phyloP scores from a whole-genome alignment of 2,329 filamentous ascomycete species.

The Aspergillus clavatus region DNA sequence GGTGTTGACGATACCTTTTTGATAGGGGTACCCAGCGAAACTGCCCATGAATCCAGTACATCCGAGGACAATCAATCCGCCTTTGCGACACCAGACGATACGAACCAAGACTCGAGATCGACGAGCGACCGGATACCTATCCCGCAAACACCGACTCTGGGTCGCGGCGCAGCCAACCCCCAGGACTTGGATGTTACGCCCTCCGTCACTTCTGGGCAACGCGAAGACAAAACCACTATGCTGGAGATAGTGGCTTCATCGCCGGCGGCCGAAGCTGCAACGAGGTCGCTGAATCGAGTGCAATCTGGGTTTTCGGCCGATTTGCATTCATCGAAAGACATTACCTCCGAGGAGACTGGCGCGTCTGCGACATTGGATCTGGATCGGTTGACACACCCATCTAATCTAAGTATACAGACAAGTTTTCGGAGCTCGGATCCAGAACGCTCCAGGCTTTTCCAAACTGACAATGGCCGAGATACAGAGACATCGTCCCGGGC shows the following conservation, averaged over 20 bases:
- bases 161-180: conserved; percentile 12
- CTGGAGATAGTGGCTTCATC: conserved; percentile 43
- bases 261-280: conserved; percentile 41
- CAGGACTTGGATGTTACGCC: conserved; percentile 19
- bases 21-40: conserved; percentile 33
- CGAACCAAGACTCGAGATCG: conserved; percentile 15
- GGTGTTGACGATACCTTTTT: conserved; percentile 43
- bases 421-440: conserved; percentile 27
- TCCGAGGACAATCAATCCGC: conserved; percentile 23
- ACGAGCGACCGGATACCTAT: conserved; percentile 15
- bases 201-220: conserved; percentile 14
- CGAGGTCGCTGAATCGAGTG: conserved; percentile 37
- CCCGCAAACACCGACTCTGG: conserved; percentile 16
- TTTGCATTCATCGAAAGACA: conserved; percentile 15
- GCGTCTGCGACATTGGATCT: conserved; percentile 18
- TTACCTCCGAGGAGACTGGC: conserved; percentile 20
- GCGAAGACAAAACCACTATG: conserved; percentile 32
- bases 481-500: conserved; percentile 17
- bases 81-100: conserved; percentile 22
- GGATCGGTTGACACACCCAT: conserved; percentile 24
- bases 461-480: conserved; percentile 24
- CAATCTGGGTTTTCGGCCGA: conserved; percentile 29
- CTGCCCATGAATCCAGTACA: conserved; percentile 13
- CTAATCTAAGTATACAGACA: conserved; percentile 23
- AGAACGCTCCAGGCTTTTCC: conserved; percentile 21